A percentile compares a stretch with the other conserved stretches of the same genome.
These are phyloP conservation scores for Gloeopeniophorella convolvens DNA, from an alignment of 768 basidiomycete genomes.

Conservation along the genomic window DNA sequence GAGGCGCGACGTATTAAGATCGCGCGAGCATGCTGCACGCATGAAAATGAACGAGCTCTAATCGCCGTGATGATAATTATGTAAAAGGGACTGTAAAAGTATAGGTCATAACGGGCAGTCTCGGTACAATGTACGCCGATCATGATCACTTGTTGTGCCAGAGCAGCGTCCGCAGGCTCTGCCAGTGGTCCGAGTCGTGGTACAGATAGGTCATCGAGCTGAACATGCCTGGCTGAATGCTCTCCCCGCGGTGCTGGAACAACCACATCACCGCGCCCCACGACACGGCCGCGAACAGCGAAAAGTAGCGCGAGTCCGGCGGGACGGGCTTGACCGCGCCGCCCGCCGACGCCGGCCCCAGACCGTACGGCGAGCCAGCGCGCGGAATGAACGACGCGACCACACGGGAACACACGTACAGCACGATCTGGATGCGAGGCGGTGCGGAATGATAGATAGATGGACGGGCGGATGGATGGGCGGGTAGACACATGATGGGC, in stretches of 20 bases:
- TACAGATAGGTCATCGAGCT: slow-evolving; percentile 95
- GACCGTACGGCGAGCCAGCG: slow-evolving; percentile 47
- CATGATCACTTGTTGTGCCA: slow-evolving; percentile 77
- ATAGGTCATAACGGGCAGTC: background rate
- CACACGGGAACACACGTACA: slow-evolving; percentile 92
- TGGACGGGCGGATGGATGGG: background rate
- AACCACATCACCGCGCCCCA: slow-evolving; percentile 99
- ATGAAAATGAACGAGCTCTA: background rate
- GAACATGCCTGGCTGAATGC: slow-evolving; percentile 96
- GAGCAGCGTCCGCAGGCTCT: slow-evolving; percentile 69
- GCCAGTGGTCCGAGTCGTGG: slow-evolving; percentile 87
- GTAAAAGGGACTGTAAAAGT: slow-evolving; percentile 6
- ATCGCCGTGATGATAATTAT: slow-evolving; percentile 1
- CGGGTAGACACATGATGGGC: background rate
- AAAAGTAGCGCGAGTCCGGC: slow-evolving; percentile 80
- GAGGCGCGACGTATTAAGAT: background rate
- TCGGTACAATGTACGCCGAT: background rate
- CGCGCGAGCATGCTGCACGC: background rate
- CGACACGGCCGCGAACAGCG: slow-evolving; percentile 76
- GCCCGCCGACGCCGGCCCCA: slow-evolving; percentile 34
- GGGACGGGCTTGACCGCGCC: slow-evolving; percentile 62
- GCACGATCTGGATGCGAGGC: slow-evolving; percentile 93
- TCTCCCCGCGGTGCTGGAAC: slow-evolving; percentile 80
- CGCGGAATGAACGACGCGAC: slow-evolving; percentile 90
- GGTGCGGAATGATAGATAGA: too few species aligned